Conservation (phyloP, 352 stramenopile genomes). For the Pythium rishiriense region DNA sequence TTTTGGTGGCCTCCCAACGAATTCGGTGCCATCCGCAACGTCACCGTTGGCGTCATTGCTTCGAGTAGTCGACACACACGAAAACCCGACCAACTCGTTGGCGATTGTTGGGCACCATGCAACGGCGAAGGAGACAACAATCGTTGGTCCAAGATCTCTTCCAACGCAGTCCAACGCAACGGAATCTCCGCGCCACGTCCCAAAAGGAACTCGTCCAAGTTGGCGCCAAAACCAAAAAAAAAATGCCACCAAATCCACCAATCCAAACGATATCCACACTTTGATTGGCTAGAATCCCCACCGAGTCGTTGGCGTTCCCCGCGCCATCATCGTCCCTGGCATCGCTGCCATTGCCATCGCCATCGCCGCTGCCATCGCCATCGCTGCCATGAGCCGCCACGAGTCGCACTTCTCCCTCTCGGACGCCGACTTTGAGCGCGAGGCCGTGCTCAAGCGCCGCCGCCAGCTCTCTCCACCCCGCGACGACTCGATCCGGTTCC, state of each 20-base stretch:
- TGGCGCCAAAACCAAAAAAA: not conserved
- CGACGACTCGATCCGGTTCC: slow-evolving; percentile 33
- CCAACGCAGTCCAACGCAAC: too few relatives aligned
- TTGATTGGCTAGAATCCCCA: not conserved
- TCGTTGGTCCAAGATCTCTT: too few relatives aligned
- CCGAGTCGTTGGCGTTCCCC: not conserved
- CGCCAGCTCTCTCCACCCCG: slow-evolving; percentile 40
- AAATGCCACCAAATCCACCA: not conserved
- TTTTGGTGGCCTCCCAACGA: too few relatives aligned
- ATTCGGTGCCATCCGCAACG: too few relatives aligned
- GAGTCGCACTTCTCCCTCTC: slow-evolving; percentile 53
- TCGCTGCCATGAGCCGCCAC: slow-evolving; percentile 24
- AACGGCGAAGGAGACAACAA: too few relatives aligned
- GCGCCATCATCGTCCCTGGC: not conserved
- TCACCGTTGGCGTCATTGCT: too few relatives aligned
- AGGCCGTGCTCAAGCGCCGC: slow-evolving; percentile 56
- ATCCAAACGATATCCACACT: not conserved
- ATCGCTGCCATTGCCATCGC: not conserved
- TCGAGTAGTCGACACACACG: too few relatives aligned
- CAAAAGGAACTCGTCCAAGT: not conserved
- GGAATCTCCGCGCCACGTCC: too few relatives aligned
- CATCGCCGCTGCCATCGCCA: not conserved
- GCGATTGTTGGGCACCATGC: too few relatives aligned
- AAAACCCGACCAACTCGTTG: too few relatives aligned
- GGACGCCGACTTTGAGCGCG: slow-evolving; percentile 54